A percentile compares a stretch with the other conserved stretches of the same genome.
Evolutionary conservation across 345 rosid genomes (phyloP).

Genomic region (Boechera divaricarpa): DNA sequence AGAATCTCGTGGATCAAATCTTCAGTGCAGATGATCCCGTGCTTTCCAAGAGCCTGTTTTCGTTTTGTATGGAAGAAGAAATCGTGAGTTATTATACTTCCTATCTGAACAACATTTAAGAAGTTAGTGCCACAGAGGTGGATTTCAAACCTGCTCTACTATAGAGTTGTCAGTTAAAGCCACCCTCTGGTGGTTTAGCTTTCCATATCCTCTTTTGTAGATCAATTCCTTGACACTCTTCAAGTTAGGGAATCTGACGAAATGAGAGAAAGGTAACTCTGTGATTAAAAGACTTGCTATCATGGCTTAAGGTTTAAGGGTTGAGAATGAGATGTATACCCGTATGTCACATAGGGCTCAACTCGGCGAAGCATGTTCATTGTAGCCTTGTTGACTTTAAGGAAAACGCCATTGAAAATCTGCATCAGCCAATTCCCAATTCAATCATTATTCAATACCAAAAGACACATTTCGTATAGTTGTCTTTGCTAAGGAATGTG

Average conservation of each 20-base stretch:
- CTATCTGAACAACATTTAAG: not conserved
- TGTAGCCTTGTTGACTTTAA: constrained; percentile 92
- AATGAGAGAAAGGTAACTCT: not conserved
- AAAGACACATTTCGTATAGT: not conserved
- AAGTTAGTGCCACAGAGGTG: not conserved
- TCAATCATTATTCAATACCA: not conserved
- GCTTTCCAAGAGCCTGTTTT: constrained; percentile 68
- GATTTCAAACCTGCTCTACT: constrained; percentile 65
- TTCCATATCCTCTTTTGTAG: constrained; percentile 91
- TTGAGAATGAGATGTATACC: constrained; percentile 49
- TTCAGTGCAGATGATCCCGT: constrained; percentile 75
- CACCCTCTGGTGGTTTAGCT: constrained; percentile 74
- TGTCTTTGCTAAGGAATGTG: not conserved
- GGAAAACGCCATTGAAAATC: constrained; percentile 94
- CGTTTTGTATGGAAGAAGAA: not conserved
- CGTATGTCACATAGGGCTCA: constrained; percentile 93
- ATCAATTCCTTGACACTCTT: constrained; percentile 89
- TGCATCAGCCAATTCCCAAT: constrained; percentile 30
- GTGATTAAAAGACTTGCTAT: not conserved
- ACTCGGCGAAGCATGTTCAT: constrained; percentile 91
- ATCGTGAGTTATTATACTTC: not conserved
- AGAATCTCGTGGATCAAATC: constrained; percentile 88
- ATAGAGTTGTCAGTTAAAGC: constrained; percentile 82
- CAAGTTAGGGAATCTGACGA: constrained; percentile 78
- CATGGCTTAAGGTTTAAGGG: not conserved